Evolutionary conservation across 2,329 filamentous ascomycete genomes (phyloP).

Genomic region (Decorospora gaudefroyi): DNA sequence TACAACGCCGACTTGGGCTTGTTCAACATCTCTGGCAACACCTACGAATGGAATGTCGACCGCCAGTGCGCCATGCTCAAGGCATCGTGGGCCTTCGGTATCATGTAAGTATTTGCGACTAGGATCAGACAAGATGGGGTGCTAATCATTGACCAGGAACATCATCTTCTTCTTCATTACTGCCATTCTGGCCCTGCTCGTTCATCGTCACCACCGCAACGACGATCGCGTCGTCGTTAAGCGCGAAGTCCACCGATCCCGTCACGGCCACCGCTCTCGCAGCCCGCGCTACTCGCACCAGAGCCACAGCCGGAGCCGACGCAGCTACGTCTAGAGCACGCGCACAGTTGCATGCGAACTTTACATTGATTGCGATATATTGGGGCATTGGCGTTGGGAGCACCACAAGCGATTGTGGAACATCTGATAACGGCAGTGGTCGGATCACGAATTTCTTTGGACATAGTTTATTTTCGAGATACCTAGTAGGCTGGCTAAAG

Average conservation of each 20-base stretch:
- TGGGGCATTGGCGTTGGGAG: conserved; percentile 4
- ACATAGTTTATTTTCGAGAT: conserved; percentile 17
- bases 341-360: neutral
- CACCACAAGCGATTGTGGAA: neutral
- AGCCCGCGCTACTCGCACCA: conserved; percentile 45
- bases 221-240: conserved; percentile 58
- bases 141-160: conserved; percentile 41
- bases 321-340: conserved; percentile 42
- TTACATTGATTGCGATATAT: neutral
- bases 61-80: conserved; percentile 93
- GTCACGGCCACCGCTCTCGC: conserved; percentile 50
- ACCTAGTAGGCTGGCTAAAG: conserved; percentile 5
- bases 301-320: conserved; percentile 45
- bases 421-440: conserved; percentile 2
- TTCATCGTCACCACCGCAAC: conserved; percentile 52
- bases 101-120: conserved; percentile 65
- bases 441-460: conserved; percentile 27
- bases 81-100: conserved; percentile 83
- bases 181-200: conserved; percentile 64
- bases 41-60: conserved; percentile 60
- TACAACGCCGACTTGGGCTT: conserved; percentile 62
- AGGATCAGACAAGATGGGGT: neutral
- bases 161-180: conserved; percentile 48
- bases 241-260: conserved; percentile 55
- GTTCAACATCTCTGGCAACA: conserved; percentile 60